phyloP scores from a whole-genome alignment of 192 early-diverging fungal genomes.

The Coemansia sp. region DNA sequence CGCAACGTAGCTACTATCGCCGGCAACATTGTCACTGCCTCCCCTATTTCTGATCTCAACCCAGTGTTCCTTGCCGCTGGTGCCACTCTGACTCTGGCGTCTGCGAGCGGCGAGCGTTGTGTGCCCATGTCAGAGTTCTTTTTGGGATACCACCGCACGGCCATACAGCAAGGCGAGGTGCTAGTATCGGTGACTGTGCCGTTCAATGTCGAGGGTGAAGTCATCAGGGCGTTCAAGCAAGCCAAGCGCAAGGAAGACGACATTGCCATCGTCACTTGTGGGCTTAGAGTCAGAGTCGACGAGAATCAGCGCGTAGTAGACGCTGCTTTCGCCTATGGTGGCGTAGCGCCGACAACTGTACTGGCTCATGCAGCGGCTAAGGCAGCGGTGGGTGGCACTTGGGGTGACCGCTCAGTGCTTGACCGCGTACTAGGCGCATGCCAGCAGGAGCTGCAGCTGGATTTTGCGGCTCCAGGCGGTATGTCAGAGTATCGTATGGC shows the following conservation, averaged over 20 bases:
- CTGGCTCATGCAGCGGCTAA: conserved; percentile 59
- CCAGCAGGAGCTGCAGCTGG: conserved; percentile 63
- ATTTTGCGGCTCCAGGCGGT: conserved; percentile 35
- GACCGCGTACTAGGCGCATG: conserved; percentile 78
- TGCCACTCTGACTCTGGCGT: conserved; percentile 56
- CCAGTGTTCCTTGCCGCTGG: conserved; percentile 80
- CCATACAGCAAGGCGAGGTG: conserved; percentile 67
- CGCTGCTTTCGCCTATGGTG: conserved; percentile 75
- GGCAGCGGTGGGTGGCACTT: conserved; percentile 59
- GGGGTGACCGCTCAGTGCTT: conserved; percentile 58
- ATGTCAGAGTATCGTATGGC: conserved; percentile 71
- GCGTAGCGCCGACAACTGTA: conserved; percentile 72
- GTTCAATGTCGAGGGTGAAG: conserved; percentile 61
- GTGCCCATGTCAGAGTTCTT: conserved; percentile 74
- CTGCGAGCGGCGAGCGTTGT: conserved; percentile 52
- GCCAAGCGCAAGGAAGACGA: conserved; percentile 86
- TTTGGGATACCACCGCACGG: conserved; percentile 79
- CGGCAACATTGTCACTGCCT: conserved; percentile 88
- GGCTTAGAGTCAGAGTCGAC: conserved; percentile 65
- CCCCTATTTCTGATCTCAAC: conserved; percentile 88
- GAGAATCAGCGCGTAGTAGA: conserved; percentile 57
- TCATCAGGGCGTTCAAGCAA: conserved; percentile 81
- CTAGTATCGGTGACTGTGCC: conserved; percentile 71
- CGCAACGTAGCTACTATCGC: conserved; percentile 85
- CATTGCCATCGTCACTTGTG: conserved; percentile 88